phyloP scores from a whole-genome alignment of 345 rosid species.

The Physaria fendleri region DNA sequence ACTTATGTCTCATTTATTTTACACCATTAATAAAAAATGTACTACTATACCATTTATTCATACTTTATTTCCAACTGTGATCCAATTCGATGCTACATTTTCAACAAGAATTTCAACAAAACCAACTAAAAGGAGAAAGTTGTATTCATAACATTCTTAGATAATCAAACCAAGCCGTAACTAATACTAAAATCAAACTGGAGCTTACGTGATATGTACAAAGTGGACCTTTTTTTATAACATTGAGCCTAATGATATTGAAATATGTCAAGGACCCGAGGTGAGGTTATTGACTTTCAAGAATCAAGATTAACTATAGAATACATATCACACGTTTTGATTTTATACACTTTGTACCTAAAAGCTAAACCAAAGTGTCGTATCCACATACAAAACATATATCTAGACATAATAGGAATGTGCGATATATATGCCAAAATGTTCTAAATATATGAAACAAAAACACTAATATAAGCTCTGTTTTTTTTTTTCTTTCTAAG shows the following conservation, averaged over 20 bases:
- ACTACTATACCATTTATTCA: not conserved
- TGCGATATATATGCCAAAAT: not conserved
- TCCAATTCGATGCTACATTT: slow-evolving; percentile 1
- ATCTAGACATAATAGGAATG: not conserved
- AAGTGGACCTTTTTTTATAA: slow-evolving; percentile 17
- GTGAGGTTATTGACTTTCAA: slow-evolving; percentile 19
- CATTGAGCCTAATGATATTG: not conserved
- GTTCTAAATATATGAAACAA: not conserved
- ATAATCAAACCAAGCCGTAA: slow-evolving; percentile 23
- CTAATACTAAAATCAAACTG: not conserved
- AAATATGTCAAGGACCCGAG: slow-evolving; percentile 13
- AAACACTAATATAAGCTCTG: not conserved
- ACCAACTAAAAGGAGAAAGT: slow-evolving; percentile 20
- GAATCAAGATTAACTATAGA: not conserved
- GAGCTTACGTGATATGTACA: slow-evolving; percentile 22
- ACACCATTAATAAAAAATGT: not conserved
- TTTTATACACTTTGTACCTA: not conserved
- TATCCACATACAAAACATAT: not conserved
- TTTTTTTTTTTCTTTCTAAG: no score
- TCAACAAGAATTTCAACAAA: slow-evolving; percentile 18
- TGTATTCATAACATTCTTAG: not conserved
- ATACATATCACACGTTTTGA: not conserved
- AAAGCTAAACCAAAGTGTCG: not conserved
- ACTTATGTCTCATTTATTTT: not conserved
- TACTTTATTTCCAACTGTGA: not conserved